Evolutionary conservation across 108 stramenopile genomes (phyloP), one percentile per base, ranked within the genome.

Genomic region (Parmales sp.): DNA sequence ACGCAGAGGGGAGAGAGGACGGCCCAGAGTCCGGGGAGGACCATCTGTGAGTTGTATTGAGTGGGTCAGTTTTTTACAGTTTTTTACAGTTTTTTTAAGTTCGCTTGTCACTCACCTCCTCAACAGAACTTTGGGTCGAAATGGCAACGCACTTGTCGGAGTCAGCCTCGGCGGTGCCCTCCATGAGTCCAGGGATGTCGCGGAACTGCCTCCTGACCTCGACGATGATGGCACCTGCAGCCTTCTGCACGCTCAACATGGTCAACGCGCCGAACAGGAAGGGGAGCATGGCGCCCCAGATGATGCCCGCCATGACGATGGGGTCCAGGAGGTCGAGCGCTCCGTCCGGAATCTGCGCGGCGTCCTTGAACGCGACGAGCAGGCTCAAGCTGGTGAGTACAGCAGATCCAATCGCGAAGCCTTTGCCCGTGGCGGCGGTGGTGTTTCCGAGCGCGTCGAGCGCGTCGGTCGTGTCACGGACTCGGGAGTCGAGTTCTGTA

Each of bases 381-480:
- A 96, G 76, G 16, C 87, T 89, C 19, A 96, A 77, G 25, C 91
- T 86, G 1, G 92, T 90, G 45, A 96, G 83, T 3, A 91, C 93
- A 41, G 95, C 95, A 31, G 90, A 92, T 37, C 93, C 95, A 71
- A 96, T 96, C n/a, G 93, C 93, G 72, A 95, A 96, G 19, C 95
- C 95, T 71, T 96, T 96, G 66, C 93, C 93, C 37, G 91, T 93
- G 54, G 95, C 95, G 54, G 93, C 93, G 0, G 95, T 96, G 67
- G 93, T 95, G 85, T 96, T 96, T 39, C 95, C 95, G 22, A 92
- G 88, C 11, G 95, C 91, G 78, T 96, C 95, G 23, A 96, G 82
- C 26, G 91, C 83, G 69, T 96, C 95, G 38, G 95, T 96, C 41
- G 82, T 91, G 45, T 88, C 85, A 19, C 95, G 89, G 39, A 96